A percentile compares a stretch with the other conserved stretches of the same genome.
Evolutionary conservation across 1,139 yeast genomes (phyloP).

Genomic region (Suhomyces choctaworum): DNA sequence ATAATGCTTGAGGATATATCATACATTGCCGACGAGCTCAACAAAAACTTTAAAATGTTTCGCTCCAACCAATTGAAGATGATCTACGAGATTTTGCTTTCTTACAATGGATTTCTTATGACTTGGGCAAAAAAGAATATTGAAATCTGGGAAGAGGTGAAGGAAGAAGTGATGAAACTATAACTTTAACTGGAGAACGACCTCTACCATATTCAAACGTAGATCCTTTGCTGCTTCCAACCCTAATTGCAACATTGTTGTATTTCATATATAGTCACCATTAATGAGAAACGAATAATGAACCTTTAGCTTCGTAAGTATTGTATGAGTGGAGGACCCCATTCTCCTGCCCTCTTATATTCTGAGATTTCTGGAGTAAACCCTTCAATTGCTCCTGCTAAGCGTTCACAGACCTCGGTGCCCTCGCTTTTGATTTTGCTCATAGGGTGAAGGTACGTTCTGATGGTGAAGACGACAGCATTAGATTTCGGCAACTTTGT

Average conservation of each 20-base stretch:
- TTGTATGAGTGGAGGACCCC: constrained; percentile 41
- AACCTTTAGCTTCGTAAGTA: constrained; percentile 23
- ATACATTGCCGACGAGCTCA: constrained; percentile 53
- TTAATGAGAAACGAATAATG: background rate
- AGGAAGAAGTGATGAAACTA: constrained; percentile 38
- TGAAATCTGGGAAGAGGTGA: constrained; percentile 74
- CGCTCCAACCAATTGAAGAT: constrained; percentile 50
- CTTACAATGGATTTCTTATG: constrained; percentile 58
- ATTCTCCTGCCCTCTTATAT: constrained; percentile 41
- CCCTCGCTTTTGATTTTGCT: constrained; percentile 55
- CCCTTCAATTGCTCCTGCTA: constrained; percentile 43
- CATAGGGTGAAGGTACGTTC: constrained; percentile 69
- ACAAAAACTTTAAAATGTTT: constrained; percentile 50
- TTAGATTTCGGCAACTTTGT: constrained; percentile 57
- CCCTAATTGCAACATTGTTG: too few relatives aligned
- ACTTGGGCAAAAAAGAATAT: constrained; percentile 72
- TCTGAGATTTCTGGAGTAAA: constrained; percentile 40
- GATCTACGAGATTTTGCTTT: constrained; percentile 43
- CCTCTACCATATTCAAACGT: too few relatives aligned
- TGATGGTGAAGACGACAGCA: constrained; percentile 57
- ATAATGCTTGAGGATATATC: constrained; percentile 59
- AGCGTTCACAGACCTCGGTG: constrained; percentile 37
- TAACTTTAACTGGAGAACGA: too few relatives aligned
- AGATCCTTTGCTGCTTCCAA: too few relatives aligned
- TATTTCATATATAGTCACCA: too few relatives aligned